These are phyloP conservation scores for Puccinia horiana DNA, from an alignment of 1,284 basidiomycete species.

Conservation along the genomic window DNA sequence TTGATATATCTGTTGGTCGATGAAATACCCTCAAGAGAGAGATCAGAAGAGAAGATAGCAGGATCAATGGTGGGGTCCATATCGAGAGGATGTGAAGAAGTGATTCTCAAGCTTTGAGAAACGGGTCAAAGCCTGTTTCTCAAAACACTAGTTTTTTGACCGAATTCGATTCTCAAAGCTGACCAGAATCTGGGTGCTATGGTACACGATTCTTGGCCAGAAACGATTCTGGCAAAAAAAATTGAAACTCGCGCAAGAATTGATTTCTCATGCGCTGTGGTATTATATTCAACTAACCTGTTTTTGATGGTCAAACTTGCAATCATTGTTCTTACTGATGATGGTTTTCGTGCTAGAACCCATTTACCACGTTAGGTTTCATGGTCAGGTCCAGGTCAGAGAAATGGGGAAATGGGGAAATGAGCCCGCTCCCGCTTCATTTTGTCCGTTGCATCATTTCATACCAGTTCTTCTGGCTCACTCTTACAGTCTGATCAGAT, in stretches of 20 bases:
- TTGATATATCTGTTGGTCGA: too few species aligned
- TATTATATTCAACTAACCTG: neutral
- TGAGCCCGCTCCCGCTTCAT: too few species aligned
- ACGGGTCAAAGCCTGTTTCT: constrained; percentile 5
- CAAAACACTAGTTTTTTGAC: neutral
- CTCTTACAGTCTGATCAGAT: too few species aligned
- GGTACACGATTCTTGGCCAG: neutral
- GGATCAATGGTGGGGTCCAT: neutral
- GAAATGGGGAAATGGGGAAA: too few species aligned
- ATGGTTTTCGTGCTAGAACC: too few species aligned
- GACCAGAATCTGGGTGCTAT: neutral
- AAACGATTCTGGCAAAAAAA: neutral
- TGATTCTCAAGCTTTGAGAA: neutral
- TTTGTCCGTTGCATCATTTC: too few species aligned
- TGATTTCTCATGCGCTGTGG: neutral
- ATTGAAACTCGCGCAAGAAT: neutral
- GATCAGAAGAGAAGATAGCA: neutral
- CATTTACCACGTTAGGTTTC: too few species aligned
- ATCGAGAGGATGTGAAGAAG: neutral
- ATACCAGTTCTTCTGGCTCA: too few species aligned
- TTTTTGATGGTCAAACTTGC: too few species aligned
- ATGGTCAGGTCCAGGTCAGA: too few species aligned
- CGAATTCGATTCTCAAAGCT: neutral
- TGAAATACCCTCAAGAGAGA: too few species aligned
- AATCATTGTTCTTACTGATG: too few species aligned